Evolutionary conservation across 169 alveolate genomes (phyloP), one percentile per base, ranked within the genome.

Genomic region (Cryptosporidium ryanae): DNA sequence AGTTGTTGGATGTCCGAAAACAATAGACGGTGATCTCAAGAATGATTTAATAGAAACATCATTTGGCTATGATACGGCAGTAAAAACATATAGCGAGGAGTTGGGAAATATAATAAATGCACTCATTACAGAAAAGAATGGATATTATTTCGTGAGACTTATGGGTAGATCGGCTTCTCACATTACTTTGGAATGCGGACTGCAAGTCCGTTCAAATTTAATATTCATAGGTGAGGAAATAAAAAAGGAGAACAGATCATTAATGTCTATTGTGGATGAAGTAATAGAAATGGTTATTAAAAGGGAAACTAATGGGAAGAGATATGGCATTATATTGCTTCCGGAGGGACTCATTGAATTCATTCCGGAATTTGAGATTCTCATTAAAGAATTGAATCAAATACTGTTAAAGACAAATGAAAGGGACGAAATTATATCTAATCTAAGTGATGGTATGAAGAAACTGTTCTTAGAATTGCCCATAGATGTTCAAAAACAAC

Each of bases 121-220:
- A 65, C 90, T 96, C 8, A 84, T 91, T 32, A 90, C 94, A 1
- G 87, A 94, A 17, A 92, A 89, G 71, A 84, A 92, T 82, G 91
- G 94, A 82, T 94, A 94, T 92, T 94, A 94, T 59, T 94, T 94
- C 76, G 94, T 94, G 65, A 91, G 96, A 91, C 71, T 94, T 18
- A 94, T 94, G 97, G 97, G 97, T 52, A 92, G 97, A 87, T 93
- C 96, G 29, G 97, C 97, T 15, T 92, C 95, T 57, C 97, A 94
- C 70, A 94, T 94, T 82, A 95, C 96, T 2, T 90, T 94, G 52
- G 97, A 94, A 70, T 93, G 96, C 76, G 96, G 94, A 34, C 84
- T 93, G 29, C 91, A 89, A 82, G 90, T 96, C n/a, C 87, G 92
- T 82, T 90, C 93, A 29, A 92, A 92, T 66, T 65, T 65, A 52